Base-by-base conservation (phyloP, 2,329 filamentous ascomycete genomes). In the Colletotrichum tabaci region DNA sequence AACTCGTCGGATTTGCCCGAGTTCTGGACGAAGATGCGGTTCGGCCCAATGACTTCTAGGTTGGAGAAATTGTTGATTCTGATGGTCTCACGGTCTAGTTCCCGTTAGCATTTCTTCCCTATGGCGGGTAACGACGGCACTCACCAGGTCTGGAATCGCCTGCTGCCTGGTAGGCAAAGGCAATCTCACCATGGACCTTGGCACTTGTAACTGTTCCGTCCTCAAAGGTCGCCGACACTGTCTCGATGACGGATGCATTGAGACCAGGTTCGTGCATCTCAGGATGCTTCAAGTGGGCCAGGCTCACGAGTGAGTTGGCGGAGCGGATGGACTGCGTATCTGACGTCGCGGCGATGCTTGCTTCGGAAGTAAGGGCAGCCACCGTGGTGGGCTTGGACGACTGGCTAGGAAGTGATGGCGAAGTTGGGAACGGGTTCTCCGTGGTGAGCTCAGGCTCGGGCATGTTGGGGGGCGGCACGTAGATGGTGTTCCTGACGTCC, bases 281-380 rank as follows among this genome's bases (percentile, higher is more conserved):
- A 0, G 94, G 92, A 79, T 99, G 96, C 77, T 91, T 92, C 62
- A 90, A 84, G n/a, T 93, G 89, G 4, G 87, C 87, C 53, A 92
- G 84, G 55, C 91, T 90, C 75, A 90, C 91, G 52, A 96, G 84
- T 2, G 95, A 97, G 74, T 94, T 93, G 2, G 93, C 93, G 3
- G 96, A 99, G 60, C 95, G 92, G 72, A 98, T 92, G 0, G 96
- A 98, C 67, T 96, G 94, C 3, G 94, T 95, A 80, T 99, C 96
- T 1, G 95, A 97, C 18, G 87, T 85, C 30, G 82, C 87, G 2
- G 87, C 83, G 42, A 87, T 79, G 84, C 89, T 86, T 63, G 88
- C 84, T 79, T 93, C 91, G 18, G 94, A 90, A 9, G 91, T 86
- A 52, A 92, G 82, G 3, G 87, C 84, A 49, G 87, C 84, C 50